Evolutionary conservation across 352 stramenopile genomes (phyloP).

Genomic region (Thraustotheca clavata): DNA sequence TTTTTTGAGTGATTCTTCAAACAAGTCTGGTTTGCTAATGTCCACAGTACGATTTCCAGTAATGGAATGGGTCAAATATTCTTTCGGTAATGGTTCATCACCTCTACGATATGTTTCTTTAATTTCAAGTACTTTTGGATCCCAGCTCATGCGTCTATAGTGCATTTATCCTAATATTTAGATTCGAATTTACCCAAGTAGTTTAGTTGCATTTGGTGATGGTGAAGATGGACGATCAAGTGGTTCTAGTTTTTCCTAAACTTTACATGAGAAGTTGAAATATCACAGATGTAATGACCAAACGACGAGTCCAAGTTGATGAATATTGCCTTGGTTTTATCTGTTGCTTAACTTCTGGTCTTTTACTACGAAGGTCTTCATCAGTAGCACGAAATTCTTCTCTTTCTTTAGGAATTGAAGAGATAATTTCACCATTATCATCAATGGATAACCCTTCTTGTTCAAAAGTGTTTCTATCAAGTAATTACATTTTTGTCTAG

Average conservation of each 20-base stretch:
- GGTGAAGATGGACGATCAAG: not conserved
- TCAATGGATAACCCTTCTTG: constrained; percentile 2
- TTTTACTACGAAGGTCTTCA: too few species aligned
- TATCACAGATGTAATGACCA: not conserved
- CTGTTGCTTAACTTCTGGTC: not conserved
- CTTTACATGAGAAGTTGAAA: not conserved
- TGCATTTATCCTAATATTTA: constrained; percentile 6
- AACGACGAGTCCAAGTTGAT: constrained; percentile 9
- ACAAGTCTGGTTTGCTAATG: too few species aligned
- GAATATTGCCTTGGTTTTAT: not conserved
- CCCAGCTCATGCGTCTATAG: constrained; percentile 20
- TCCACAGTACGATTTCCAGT: too few species aligned
- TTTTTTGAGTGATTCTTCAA: too few species aligned
- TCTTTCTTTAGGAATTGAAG: not conserved
- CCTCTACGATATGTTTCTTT: not conserved
- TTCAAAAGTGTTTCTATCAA: constrained; percentile 18
- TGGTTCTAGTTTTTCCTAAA: constrained; percentile 16
- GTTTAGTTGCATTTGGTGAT: not conserved
- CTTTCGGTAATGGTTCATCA: not conserved
- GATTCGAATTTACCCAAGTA: not conserved
- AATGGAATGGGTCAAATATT: not conserved
- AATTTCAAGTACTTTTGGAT: constrained; percentile 16
- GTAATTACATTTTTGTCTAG: not conserved
- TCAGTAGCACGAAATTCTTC: too few species aligned
- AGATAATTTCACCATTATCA: not conserved